These are phyloP conservation scores for Neospora caninum DNA, from an alignment of 169 alveolate genomes.

Conservation along the genomic window DNA sequence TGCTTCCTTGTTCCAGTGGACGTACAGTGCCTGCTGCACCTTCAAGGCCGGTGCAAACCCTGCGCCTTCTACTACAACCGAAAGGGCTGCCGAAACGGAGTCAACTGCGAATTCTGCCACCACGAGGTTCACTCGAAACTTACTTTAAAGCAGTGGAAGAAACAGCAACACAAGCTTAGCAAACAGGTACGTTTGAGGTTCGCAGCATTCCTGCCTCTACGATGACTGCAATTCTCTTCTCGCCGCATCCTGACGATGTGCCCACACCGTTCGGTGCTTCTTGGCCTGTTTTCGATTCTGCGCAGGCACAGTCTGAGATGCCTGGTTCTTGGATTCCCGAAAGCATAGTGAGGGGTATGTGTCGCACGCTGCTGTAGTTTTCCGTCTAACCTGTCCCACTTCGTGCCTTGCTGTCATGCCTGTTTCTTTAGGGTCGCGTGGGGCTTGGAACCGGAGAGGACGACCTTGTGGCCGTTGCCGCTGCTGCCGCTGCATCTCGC, in stretches of 20 bases:
- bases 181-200: not conserved
- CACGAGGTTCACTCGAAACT: slow-evolving; percentile 81
- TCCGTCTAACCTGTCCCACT: not conserved
- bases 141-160: slow-evolving; percentile 82
- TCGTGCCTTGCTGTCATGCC: not conserved
- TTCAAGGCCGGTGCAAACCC: slow-evolving; percentile 81
- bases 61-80: slow-evolving; percentile 84
- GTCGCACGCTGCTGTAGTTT: not conserved
- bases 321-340: too few species aligned
- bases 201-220: not conserved
- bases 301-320: not conserved
- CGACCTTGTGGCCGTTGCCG: not conserved
- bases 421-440: not conserved
- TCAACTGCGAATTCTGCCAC: slow-evolving; percentile 80
- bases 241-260: not conserved
- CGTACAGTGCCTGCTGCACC: slow-evolving; percentile 65
- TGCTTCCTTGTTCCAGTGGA: slow-evolving; percentile 27
- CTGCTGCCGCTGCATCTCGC: slow-evolving; percentile 34
- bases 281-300: not conserved
- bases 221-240: not conserved
- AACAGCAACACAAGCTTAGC: slow-evolving; percentile 75
- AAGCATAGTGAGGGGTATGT: too few species aligned
- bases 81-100: slow-evolving; percentile 83
- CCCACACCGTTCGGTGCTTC: not conserved
- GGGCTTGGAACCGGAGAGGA: slow-evolving; percentile 24